A percentile compares a stretch with the other conserved stretches of the same genome.
These are phyloP conservation scores for Podila epicladia DNA, from an alignment of 192 early-diverging fungal genomes.

Conservation along the genomic window DNA sequence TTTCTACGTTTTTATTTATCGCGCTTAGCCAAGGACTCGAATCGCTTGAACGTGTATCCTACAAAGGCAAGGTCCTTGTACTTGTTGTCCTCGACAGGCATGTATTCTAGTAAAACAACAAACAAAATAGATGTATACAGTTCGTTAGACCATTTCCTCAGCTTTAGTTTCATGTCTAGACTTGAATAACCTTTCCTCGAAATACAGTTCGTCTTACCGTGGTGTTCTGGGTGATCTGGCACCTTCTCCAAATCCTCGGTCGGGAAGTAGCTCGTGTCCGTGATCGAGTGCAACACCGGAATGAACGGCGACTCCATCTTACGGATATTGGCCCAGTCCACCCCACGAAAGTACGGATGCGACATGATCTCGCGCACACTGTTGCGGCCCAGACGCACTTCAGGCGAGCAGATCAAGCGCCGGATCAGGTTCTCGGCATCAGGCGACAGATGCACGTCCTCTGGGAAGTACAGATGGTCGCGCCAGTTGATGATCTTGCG, in stretches of 20 bases:
- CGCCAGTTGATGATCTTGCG: slow-evolving; percentile 98
- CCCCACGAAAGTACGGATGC: slow-evolving; percentile 95
- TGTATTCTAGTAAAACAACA: background rate
- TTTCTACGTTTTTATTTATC: slow-evolving; percentile 52
- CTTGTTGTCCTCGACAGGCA: slow-evolving; percentile 51
- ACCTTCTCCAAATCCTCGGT: slow-evolving; percentile 90
- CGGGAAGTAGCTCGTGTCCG: slow-evolving; percentile 98
- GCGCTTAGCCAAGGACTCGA: slow-evolving; percentile 81
- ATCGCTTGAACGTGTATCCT: slow-evolving; percentile 98
- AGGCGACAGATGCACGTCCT: slow-evolving; percentile 89
- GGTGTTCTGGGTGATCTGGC: slow-evolving; percentile 59
- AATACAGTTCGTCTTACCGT: background rate
- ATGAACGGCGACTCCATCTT: slow-evolving; percentile 89
- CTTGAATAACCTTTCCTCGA: background rate
- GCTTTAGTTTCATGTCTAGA: too few species aligned
- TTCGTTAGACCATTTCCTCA: too few species aligned
- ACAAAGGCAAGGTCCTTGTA: slow-evolving; percentile 98
- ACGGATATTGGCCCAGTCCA: slow-evolving; percentile 92
- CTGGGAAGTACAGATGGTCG: slow-evolving; percentile 89
- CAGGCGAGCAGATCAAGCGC: slow-evolving; percentile 87
- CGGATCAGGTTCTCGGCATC: slow-evolving; percentile 95
- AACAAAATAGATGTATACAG: background rate
- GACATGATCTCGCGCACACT: slow-evolving; percentile 85
- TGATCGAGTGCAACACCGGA: slow-evolving; percentile 91
- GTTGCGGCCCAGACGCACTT: slow-evolving; percentile 82